Evolutionary conservation across 2,329 filamentous ascomycete species (phyloP).

Genomic region (Macrophomina phaseolina): DNA sequence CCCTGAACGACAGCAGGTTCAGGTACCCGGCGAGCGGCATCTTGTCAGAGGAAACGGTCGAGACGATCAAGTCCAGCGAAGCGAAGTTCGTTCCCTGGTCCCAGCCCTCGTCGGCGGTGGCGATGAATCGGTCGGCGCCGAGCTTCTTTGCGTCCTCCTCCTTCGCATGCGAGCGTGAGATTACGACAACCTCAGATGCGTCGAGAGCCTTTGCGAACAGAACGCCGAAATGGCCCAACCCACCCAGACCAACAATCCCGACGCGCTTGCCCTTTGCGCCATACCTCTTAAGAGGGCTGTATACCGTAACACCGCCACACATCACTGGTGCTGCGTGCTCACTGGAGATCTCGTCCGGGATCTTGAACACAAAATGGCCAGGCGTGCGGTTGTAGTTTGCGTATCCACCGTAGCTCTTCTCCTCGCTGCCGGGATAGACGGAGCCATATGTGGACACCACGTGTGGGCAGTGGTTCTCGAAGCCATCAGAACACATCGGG

Average conservation of each 20-base stretch:
- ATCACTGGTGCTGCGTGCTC: constrained; percentile 71
- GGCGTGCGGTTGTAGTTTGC: constrained; percentile 61
- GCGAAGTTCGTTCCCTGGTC: constrained; percentile 62
- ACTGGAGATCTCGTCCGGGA: constrained; percentile 57
- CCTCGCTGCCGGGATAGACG: constrained; percentile 61
- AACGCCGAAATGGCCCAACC: constrained; percentile 75
- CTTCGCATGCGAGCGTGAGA: constrained; percentile 66
- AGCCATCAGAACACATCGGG: constrained; percentile 57
- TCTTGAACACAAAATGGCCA: constrained; percentile 64
- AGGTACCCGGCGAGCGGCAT: constrained; percentile 71
- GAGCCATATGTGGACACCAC: constrained; percentile 66
- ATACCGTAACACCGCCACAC: constrained; percentile 79
- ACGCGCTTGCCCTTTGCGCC: constrained; percentile 47
- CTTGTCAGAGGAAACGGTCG: constrained; percentile 61
- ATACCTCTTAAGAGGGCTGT: constrained; percentile 69
- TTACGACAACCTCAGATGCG: constrained; percentile 68
- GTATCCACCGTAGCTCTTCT: constrained; percentile 70
- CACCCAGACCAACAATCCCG: constrained; percentile 74
- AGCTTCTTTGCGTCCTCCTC: constrained; percentile 64
- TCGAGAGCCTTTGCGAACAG: constrained; percentile 73
- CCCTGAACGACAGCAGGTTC: constrained; percentile 62
- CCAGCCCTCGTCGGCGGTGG: constrained; percentile 62
- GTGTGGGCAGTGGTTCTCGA: constrained; percentile 51
- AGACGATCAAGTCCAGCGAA: constrained; percentile 64
- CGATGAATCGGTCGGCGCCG: constrained; percentile 65